These are phyloP conservation scores for Rhizopogon vulgaris DNA, from an alignment of 768 basidiomycete species.

Conservation along the genomic window DNA sequence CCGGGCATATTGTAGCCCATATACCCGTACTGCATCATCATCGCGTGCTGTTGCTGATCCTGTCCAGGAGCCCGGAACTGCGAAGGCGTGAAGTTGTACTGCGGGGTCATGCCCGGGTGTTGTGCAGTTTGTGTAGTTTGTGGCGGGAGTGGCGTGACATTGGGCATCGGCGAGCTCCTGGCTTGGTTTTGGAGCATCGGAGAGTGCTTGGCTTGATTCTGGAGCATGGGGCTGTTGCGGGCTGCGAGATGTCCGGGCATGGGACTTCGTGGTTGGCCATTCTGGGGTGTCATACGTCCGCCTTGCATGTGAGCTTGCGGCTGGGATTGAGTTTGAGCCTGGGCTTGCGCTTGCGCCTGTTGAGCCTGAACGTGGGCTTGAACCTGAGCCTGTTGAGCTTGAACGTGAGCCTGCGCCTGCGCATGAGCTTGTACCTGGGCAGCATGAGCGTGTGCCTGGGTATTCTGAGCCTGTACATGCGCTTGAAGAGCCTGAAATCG, in stretches of 20 bases:
- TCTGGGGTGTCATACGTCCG: constrained; percentile 21
- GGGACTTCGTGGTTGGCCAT: constrained; percentile 12
- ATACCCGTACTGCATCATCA: constrained; percentile 22
- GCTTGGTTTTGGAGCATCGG: constrained; percentile 18
- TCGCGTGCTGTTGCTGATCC: constrained; percentile 25
- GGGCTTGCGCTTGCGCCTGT: constrained; percentile 17
- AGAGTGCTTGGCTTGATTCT: constrained; percentile 26
- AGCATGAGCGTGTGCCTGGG: constrained; percentile 1
- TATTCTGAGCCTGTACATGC: background rate
- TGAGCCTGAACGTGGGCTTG: constrained; percentile 37
- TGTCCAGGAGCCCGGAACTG: constrained; percentile 29
- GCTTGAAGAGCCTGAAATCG: constrained; percentile 12
- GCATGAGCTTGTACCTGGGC: constrained; percentile 4
- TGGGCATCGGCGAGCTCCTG: constrained; percentile 14
- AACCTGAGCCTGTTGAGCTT: constrained; percentile 6
- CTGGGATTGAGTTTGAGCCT: constrained; percentile 5
- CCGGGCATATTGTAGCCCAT: constrained; percentile 15
- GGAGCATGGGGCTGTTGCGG: constrained; percentile 32
- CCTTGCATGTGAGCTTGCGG: constrained; percentile 5
- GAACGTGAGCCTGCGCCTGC: background rate
- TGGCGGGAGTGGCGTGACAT: constrained; percentile 13
- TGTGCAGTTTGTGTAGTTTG: constrained; percentile 20
- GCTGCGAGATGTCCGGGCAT: constrained; percentile 8
- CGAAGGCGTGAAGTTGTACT: constrained; percentile 25
- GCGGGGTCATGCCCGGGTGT: constrained; percentile 22